Conservation (phyloP, 2,329 filamentous ascomycete species). For the Penicillium frequentans region DNA sequence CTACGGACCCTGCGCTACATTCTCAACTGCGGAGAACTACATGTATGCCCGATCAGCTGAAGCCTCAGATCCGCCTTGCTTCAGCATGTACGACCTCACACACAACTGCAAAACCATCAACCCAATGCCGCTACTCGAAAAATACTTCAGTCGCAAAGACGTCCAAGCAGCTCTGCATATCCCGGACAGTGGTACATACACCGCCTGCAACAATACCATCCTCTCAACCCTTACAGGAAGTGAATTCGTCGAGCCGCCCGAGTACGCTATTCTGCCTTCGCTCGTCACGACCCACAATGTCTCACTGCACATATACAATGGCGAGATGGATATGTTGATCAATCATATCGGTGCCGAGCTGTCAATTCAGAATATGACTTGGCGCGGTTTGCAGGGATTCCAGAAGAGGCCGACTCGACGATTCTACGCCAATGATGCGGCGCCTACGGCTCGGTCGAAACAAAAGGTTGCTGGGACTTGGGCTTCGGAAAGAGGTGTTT, state of each 20-base stretch:
- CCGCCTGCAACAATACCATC: conserved; percentile 35
- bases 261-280: conserved; percentile 33
- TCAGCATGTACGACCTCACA: conserved; percentile 36
- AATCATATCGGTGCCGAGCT: conserved; percentile 40
- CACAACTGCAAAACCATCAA: conserved; percentile 31
- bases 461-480: conserved; percentile 28
- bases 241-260: conserved; percentile 26
- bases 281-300: conserved; percentile 33
- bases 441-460: neutral
- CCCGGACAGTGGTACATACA: conserved; percentile 18
- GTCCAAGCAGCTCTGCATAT: conserved; percentile 36
- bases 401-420: conserved; percentile 21
- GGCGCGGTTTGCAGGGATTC: conserved; percentile 39
- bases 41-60: conserved; percentile 18
- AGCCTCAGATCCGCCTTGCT: conserved; percentile 23
- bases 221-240: conserved; percentile 20
- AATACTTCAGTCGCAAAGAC: conserved; percentile 35
- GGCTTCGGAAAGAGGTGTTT: conserved; percentile 35
- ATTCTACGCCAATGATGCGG: conserved; percentile 31
- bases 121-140: conserved; percentile 21
- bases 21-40: conserved; percentile 35
- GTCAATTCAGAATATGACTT: conserved; percentile 44
- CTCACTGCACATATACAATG: conserved; percentile 38
- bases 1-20: conserved; percentile 37
- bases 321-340: conserved; percentile 40